These are phyloP conservation scores for Nakazawaea wyomingensis DNA, from an alignment of 805 yeast species.

Conservation along the genomic window DNA sequence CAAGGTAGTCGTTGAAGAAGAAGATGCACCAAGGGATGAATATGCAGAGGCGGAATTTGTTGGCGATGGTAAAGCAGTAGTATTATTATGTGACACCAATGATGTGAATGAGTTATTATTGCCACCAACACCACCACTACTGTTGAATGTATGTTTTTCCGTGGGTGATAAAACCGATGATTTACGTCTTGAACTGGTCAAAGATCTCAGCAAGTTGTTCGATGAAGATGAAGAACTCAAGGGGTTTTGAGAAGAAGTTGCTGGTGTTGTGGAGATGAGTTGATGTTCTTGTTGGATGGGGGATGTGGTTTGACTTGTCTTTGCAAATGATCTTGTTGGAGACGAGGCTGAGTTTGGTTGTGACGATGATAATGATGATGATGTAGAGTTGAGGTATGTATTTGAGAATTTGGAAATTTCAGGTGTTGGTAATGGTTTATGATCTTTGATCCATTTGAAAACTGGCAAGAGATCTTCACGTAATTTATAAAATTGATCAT, in stretches of 20 bases:
- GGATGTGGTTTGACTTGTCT: conserved; percentile 8
- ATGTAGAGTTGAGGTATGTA: conserved; percentile 6
- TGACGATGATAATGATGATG: no score
- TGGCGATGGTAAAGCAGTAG: background rate
- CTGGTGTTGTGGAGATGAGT: conserved; percentile 5
- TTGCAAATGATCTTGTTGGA: conserved; percentile 17
- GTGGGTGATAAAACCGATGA: conserved; percentile 13
- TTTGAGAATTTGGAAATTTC: conserved; percentile 27
- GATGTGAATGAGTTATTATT: no score
- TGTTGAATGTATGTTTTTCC: no score
- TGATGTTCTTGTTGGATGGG: conserved; percentile 1
- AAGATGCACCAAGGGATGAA: background rate
- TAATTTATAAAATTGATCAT: conserved; percentile 50
- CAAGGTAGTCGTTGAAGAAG: conserved; percentile 3
- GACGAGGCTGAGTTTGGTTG: conserved; percentile 21
- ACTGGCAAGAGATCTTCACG: conserved; percentile 64
- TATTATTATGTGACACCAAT: no score
- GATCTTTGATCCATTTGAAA: conserved; percentile 55
- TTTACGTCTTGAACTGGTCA: conserved; percentile 7
- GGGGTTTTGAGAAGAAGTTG: conserved; percentile 1
- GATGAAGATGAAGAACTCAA: conserved; percentile 3
- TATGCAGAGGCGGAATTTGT: background rate
- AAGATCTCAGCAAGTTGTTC: conserved; percentile 3
- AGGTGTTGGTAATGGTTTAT: conserved; percentile 66
- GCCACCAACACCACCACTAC: no score